A percentile compares a stretch with the other conserved stretches of the same genome.
These are phyloP conservation scores for Colletotrichum sp. DNA, from an alignment of 2,329 filamentous ascomycete species.

Conservation along the genomic window DNA sequence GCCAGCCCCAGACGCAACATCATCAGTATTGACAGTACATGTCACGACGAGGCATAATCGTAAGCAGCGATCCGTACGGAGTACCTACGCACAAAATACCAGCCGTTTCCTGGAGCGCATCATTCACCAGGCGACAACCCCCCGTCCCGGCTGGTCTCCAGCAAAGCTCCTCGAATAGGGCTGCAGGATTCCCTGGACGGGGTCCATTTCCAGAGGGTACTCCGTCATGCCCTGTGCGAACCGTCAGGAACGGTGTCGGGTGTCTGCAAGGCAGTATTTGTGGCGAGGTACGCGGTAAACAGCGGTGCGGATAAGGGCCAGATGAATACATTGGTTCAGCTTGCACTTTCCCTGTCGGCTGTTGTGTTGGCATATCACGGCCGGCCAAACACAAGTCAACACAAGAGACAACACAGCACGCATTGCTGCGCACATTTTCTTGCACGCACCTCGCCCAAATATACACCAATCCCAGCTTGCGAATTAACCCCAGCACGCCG, in stretches of 20 bases:
- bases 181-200: slow-evolving; percentile 4
- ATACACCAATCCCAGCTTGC: slow-evolving; percentile 2
- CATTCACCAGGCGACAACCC: slow-evolving; percentile 16
- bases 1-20: not conserved
- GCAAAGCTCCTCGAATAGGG: slow-evolving; percentile 19
- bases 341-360: not conserved
- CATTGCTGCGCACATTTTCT: slow-evolving; percentile 7
- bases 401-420: slow-evolving; percentile 3
- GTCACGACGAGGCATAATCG: not conserved
- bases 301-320: not conserved
- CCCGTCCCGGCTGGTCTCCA: not conserved
- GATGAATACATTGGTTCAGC: slow-evolving; percentile 1
- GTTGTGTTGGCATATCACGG: slow-evolving; percentile 16
- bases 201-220: slow-evolving; percentile 3
- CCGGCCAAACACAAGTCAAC: slow-evolving; percentile 8
- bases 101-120: slow-evolving; percentile 10
- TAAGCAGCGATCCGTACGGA: not conserved
- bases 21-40: not conserved
- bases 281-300: not conserved
- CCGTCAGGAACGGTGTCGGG: slow-evolving; percentile 12
- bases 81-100: not conserved
- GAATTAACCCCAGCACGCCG: not conserved
- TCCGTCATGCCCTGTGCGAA: slow-evolving; percentile 9
- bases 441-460: slow-evolving; percentile 10
- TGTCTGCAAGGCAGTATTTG: not conserved